Evolutionary conservation across 192 early-diverging fungal genomes (phyloP), one percentile per base, ranked within the genome.

Genomic region (Backusella macrospora): DNA sequence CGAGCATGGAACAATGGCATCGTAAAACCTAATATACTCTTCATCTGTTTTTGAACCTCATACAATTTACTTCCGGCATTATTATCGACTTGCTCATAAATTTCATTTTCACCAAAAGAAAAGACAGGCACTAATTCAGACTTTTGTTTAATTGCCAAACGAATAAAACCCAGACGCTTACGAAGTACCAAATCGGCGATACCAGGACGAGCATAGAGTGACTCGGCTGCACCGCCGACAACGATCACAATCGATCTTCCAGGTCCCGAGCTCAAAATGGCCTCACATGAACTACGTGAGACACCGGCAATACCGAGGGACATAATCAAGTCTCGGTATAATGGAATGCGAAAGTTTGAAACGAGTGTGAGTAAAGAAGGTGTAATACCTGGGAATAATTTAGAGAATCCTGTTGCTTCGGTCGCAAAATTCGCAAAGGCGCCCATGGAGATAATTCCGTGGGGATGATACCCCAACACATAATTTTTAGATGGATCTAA

Each of bases 61-160:
- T 88, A 86, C 7, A 92, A 62, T 55, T 82, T 76, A n/a, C 92
- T 87, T 15, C 91, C 92, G 18, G 89, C 79, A 1, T 77, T 78
- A 64, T 95, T 94, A 67, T 84, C 82, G 34, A 92, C 83, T 18
- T 96, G 92, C 23, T 93, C 86, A 80, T 93, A 99, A 38, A 96
- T 80, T 38, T 97, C 92, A 80, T 95, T 97, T 81, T 99, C 96
- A 70, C 96, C 96, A 83, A 99, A 98, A 26, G 91, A 90, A 78
- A 94, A 94, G 1, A 95, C 89, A 15, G 98, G 98, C 13, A 96
- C 94, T 12, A 99, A 81, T 29, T 82, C 82, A 15, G 96, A 92
- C 6, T 82, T 82, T 66, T 93, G 89, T 4, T 84, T 80, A 4
- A 98, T 86, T 9, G 98, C 98, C 47, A 97, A 82, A 70, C 93